Base-by-base conservation (phyloP, 352 stramenopile genomes). In the Hyaloperonospora brassicae region DNA sequence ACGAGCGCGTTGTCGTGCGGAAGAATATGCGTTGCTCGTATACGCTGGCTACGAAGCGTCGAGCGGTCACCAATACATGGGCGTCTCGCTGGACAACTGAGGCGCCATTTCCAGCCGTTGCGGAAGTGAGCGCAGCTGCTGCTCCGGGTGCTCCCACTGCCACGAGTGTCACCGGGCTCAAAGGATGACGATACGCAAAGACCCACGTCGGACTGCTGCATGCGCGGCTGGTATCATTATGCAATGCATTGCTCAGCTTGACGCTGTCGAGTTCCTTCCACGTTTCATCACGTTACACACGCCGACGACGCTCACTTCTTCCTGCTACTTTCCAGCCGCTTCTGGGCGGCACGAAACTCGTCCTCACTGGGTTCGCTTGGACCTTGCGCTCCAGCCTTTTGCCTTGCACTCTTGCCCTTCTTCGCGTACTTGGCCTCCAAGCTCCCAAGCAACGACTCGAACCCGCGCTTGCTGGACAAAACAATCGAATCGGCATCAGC, bases 381-480 rank as follows among this genome's bases (percentile, higher is more conserved):
- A 17, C 57, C 50, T 5, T 38, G 24, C 22, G 50, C 8, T 17
- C 30, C 46, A 30, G 55, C 46, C 36, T 73, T 68, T 24, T 59
- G 54, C 41, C 75, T 84, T 30, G 69, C 62, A 17, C 72, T 69
- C 47, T 82, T 82, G 17, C 43, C 52, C 40, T 82, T 70, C 14
- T 76, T 62, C 27, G 62, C 68, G 44, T 87, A 89, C 44, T 82
- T 88, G 43, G 68, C 59, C 31, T 91, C 78, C 24, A 91, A 65
- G 31, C 57, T 79, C 2, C 73, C 55, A 11, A 91, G 49, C 21
- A 91, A 54, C 39, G 72, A 86, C 7, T 66, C 64, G 47, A 89
- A 87, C 1, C 71, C 67, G 30, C 67, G 72, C 24, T 87, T 72
- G 14, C 75, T 85, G 46, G 45, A 38, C 22, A 46, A 40, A 69